Base-by-base conservation (phyloP, 306 rosid genomes). In the Pyrus pyrifolia region DNA sequence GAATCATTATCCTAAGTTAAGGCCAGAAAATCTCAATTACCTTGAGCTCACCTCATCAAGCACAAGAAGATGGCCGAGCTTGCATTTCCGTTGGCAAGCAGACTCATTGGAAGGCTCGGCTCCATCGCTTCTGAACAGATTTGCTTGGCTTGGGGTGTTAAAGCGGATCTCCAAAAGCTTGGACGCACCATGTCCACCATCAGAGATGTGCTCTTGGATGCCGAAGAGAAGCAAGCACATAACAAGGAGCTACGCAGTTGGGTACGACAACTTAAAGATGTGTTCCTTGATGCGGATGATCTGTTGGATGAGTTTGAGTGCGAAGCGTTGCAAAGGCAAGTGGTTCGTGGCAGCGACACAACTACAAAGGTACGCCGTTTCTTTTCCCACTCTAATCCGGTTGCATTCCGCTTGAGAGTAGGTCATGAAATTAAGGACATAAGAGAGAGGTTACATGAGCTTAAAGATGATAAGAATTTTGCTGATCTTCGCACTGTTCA, bases 281-380 rank as follows among this genome's bases (percentile, higher is more conserved):
- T 46, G 44, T 40, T 40, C 44, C 44, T 8, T 40, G 11, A 40
- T 40, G 44, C 44, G 5, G 29, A 81, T 13, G 42, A 70, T 6
- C 14, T 74, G 25, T 3, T 86, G 13, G 90, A 79, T 18, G 85
- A 77, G 64, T 40, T 87, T 21, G 80, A 84, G 6, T 74, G 71
- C 9, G 44, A 57, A 35, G 65, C n/a, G 21, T 31, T 80, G n/a
- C 64, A 57, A n/a, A 78, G 77, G 68, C 31, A 4, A 49, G 44
- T 15, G 8, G 71, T 49, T 49, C 55, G 19, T 49, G 21, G 18
- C 18, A 52, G 80, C 3, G 55, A 33, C 69, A 13, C 8, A 11
- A 11, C n/a, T 10, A 2, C 27, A 18, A 85, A 78, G 86, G 84
- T 79, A 69, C 13, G 33, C 0, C 27, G 51, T 11, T 58, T 73